Evolutionary conservation across 352 stramenopile genomes (phyloP).

Genomic region (Phytophthora sojae): DNA sequence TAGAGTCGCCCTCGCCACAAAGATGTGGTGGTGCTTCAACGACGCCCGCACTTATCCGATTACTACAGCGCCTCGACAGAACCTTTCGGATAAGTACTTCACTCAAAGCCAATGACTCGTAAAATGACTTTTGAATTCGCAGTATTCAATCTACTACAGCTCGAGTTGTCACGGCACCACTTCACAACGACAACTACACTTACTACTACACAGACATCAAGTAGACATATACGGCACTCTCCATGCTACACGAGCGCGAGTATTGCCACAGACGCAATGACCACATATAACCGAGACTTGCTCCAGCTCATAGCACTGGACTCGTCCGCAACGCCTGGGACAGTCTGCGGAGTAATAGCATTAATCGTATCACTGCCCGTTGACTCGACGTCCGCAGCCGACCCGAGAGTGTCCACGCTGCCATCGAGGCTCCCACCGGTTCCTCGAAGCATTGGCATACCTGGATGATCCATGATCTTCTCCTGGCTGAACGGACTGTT

Average conservation of each 20-base stretch:
- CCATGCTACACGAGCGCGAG: not conserved
- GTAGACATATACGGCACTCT: not conserved
- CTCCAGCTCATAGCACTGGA: not conserved
- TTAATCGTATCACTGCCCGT: conserved; percentile 8
- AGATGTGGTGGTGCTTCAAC: not conserved
- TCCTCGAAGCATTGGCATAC: conserved; percentile 13
- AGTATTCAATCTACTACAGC: not conserved
- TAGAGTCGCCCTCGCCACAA: not conserved
- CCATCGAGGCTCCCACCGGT: conserved; percentile 1
- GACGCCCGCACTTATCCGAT: not conserved
- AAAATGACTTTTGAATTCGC: not conserved
- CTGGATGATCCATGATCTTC: conserved; percentile 19
- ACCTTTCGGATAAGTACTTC: not conserved
- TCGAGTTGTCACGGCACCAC: not conserved
- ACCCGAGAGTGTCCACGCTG: not conserved
- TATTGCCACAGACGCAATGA: not conserved
- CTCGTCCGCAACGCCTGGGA: conserved; percentile 11
- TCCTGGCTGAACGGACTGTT: conserved; percentile 36
- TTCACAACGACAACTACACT: not conserved
- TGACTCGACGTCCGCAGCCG: conserved; percentile 3
- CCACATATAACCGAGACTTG: not conserved
- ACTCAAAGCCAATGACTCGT: not conserved
- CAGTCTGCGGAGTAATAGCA: conserved; percentile 1
- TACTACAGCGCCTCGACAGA: not conserved
- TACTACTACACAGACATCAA: not conserved